Evolutionary conservation across 169 alveolate genomes (phyloP).

Genomic region (Eimeria zaria): DNA sequence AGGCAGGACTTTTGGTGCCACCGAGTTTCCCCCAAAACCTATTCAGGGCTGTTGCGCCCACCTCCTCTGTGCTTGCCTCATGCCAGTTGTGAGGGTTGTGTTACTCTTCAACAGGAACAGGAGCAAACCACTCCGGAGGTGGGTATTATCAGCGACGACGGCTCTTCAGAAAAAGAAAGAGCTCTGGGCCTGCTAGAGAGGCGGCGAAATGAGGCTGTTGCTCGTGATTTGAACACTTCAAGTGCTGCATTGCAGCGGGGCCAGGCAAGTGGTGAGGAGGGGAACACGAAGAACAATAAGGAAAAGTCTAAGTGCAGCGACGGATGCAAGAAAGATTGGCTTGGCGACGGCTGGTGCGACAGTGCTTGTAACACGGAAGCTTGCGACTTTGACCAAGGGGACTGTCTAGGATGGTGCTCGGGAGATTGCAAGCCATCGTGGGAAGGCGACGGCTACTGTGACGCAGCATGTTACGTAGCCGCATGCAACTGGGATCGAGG

Average conservation of each 20-base stretch:
- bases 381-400: constrained; percentile 88
- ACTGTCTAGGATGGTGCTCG: constrained; percentile 89
- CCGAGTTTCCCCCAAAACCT: background rate
- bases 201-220: background rate
- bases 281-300: background rate
- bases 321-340: constrained; percentile 87
- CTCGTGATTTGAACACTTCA: constrained; percentile 25
- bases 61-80: background rate
- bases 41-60: background rate
- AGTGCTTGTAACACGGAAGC: constrained; percentile 87
- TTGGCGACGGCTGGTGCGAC: constrained; percentile 91
- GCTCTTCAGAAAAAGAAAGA: constrained; percentile 16
- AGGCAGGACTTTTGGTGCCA: background rate
- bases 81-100: background rate
- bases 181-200: constrained; percentile 52
- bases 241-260: background rate
- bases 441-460: constrained; percentile 90
- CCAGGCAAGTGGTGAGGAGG: background rate
- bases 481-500: constrained; percentile 90
- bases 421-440: constrained; percentile 89
- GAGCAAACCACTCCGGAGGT: constrained; percentile 6
- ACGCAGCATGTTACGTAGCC: constrained; percentile 87
- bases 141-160: constrained; percentile 13
- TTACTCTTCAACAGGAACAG: constrained; percentile 13
- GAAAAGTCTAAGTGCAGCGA: constrained; percentile 77